These are phyloP conservation scores for Colletotrichum musae DNA, from an alignment of 2,329 filamentous ascomycete genomes.

Conservation along the genomic window DNA sequence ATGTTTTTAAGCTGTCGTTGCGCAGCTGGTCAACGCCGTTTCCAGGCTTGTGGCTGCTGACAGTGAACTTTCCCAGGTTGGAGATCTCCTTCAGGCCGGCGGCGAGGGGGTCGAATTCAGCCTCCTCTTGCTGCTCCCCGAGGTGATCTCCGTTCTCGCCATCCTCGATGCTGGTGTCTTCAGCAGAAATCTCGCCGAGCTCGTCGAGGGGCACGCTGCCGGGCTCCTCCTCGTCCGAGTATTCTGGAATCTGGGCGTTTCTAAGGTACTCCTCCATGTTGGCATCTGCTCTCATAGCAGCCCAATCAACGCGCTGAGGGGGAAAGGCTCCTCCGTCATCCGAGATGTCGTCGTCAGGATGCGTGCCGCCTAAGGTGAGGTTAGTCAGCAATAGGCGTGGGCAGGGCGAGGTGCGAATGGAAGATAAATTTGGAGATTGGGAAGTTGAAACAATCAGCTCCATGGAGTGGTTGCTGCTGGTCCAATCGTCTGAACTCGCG, in stretches of 20 bases:
- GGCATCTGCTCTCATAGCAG: conserved; percentile 39
- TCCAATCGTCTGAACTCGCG: conserved; percentile 26
- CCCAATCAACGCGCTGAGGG: conserved; percentile 38
- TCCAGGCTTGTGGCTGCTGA: conserved; percentile 85
- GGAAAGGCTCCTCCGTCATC: conserved; percentile 39
- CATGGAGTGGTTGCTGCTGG: conserved; percentile 16
- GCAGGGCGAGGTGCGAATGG: not conserved
- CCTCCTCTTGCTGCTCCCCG: conserved; percentile 49
- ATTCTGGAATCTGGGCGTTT: conserved; percentile 36
- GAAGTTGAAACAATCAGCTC: conserved; percentile 25
- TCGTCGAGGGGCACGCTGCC: conserved; percentile 32
- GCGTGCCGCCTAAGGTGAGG: conserved; percentile 25
- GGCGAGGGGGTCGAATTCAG: conserved; percentile 67
- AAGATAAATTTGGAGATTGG: conserved; percentile 9
- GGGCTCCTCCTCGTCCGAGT: conserved; percentile 36
- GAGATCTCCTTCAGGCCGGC: conserved; percentile 84
- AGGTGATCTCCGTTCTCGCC: conserved; percentile 45
- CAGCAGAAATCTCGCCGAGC: conserved; percentile 42
- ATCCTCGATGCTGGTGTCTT: conserved; percentile 50
- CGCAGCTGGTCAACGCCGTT: conserved; percentile 84
- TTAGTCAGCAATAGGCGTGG: conserved; percentile 34
- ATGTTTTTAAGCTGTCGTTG: conserved; percentile 79
- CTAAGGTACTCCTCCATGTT: conserved; percentile 38
- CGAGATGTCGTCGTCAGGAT: conserved; percentile 33
- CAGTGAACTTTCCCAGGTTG: conserved; percentile 86